Evolutionary conservation across 805 yeast species (phyloP).

Genomic region (Monosporozyma solicola): DNA sequence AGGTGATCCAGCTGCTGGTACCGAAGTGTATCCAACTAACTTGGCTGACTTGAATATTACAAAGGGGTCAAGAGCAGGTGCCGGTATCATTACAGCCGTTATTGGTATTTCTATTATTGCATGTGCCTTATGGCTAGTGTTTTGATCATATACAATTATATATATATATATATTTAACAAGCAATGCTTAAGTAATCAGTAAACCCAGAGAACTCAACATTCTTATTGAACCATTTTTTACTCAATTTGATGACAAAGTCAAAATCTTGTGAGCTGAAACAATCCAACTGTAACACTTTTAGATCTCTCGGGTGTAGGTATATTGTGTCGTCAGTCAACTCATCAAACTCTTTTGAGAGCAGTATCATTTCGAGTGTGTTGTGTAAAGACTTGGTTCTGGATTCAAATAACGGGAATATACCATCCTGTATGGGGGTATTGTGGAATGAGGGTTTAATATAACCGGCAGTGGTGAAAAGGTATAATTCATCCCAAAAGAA

Average conservation of each 20-base stretch:
- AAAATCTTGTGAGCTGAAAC: constrained; percentile 27
- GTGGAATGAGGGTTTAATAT: constrained; percentile 21
- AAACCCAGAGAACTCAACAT: constrained; percentile 3
- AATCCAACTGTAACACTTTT: constrained; percentile 21
- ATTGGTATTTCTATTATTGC: constrained; percentile 39
- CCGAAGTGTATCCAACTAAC: constrained; percentile 32
- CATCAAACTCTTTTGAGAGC: constrained; percentile 9
- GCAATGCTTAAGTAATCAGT: constrained; percentile 1
- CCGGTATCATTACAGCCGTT: constrained; percentile 55
- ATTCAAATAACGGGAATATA: constrained; percentile 8
- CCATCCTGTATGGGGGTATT: neutral
- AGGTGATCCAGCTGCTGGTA: constrained; percentile 66
- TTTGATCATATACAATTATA: constrained; percentile 9
- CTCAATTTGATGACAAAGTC: constrained; percentile 17
- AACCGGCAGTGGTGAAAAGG: constrained; percentile 25
- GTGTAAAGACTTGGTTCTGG: constrained; percentile 10
- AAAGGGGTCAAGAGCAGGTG: constrained; percentile 53
- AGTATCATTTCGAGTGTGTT: constrained; percentile 11
- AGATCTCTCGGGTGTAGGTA: constrained; percentile 15
- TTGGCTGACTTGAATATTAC: constrained; percentile 35
- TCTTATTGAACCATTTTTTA: constrained; percentile 17
- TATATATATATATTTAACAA: neutral
- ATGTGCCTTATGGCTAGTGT: constrained; percentile 38
- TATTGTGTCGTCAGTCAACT: constrained; percentile 6
- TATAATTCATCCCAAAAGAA: constrained; percentile 25